Percentiles rank a stretch among this genome's conserved stretches.
phyloP scores from a whole-genome alignment of 78 protist genomes.

The Dictyostelium brefeldianum region DNA sequence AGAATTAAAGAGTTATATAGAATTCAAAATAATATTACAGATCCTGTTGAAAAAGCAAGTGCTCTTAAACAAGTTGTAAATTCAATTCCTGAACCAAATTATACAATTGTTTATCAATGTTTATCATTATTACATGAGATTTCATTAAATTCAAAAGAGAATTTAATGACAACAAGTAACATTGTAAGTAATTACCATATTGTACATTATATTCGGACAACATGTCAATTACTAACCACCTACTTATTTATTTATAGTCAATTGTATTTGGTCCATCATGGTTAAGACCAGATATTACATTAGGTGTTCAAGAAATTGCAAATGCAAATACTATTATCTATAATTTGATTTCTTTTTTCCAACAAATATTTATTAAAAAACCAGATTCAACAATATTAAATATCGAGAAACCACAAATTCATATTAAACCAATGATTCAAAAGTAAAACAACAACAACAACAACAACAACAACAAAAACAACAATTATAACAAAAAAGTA shows the following conservation, averaged over 20 bases:
- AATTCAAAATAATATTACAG: constrained; percentile 22
- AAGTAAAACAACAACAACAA: neutral
- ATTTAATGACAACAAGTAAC: constrained; percentile 66
- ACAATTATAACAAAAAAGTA: neutral
- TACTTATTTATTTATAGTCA: neutral
- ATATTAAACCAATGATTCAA: constrained; percentile 14
- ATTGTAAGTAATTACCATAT: neutral
- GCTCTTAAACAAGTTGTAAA: constrained; percentile 6
- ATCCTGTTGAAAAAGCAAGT: constrained; percentile 16
- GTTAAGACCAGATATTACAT: constrained; percentile 40
- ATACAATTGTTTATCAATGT: constrained; percentile 33
- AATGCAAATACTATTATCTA: constrained; percentile 51
- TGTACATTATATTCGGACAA: too few species aligned
- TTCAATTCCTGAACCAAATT: constrained; percentile 43
- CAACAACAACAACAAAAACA: neutral
- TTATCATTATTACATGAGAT: constrained; percentile 4
- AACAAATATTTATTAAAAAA: constrained; percentile 26
- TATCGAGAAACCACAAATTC: neutral
- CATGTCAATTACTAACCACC: too few species aligned
- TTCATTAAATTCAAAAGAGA: constrained; percentile 31
- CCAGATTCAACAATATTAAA: neutral
- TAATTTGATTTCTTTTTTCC: constrained; percentile 40
- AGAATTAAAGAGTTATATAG: constrained; percentile 24
- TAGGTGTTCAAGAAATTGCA: constrained; percentile 39
- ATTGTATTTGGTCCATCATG: constrained; percentile 20